Conservation (phyloP, 441 rosid genomes). For the Metrosideros polymorpha region DNA sequence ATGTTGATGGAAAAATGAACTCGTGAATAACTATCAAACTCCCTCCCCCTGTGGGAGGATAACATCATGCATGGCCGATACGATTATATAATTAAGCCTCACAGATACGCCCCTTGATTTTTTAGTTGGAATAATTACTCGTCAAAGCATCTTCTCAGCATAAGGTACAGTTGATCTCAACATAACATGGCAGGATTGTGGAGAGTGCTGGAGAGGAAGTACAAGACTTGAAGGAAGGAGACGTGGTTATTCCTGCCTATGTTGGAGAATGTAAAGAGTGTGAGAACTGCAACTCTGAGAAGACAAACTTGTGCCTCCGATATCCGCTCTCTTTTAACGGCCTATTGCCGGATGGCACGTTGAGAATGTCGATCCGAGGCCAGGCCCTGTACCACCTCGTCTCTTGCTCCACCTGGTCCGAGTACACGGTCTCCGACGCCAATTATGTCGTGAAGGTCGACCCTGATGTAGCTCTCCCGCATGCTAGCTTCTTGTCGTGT, state of each 20-base stretch:
- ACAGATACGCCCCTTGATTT: no score
- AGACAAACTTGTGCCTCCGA: constrained; percentile 27
- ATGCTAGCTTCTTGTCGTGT: constrained; percentile 36
- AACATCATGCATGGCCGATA: no score
- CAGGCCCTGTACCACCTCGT: constrained; percentile 18
- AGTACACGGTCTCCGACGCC: constrained; percentile 24
- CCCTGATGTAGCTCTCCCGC: not conserved
- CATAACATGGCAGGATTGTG: constrained; percentile 14
- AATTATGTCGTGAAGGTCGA: constrained; percentile 16
- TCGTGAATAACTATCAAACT: no score
- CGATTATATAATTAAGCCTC: not conserved
- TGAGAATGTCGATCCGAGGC: constrained; percentile 32
- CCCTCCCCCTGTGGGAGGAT: no score
- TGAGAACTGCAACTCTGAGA: constrained; percentile 17
- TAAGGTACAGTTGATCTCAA: not conserved
- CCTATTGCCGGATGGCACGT: constrained; percentile 31
- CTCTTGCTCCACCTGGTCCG: constrained; percentile 38
- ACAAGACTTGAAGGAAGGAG: constrained; percentile 22
- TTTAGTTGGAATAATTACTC: no score
- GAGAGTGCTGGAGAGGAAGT: constrained; percentile 26
- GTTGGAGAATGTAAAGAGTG: constrained; percentile 30
- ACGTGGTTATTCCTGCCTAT: constrained; percentile 25
- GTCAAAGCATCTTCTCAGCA: not conserved
- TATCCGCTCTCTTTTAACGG: constrained; percentile 4
- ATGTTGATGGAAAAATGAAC: not conserved